These are phyloP conservation scores for Moniliophthora roreri DNA, from an alignment of 1,284 basidiomycete genomes.

Conservation along the genomic window DNA sequence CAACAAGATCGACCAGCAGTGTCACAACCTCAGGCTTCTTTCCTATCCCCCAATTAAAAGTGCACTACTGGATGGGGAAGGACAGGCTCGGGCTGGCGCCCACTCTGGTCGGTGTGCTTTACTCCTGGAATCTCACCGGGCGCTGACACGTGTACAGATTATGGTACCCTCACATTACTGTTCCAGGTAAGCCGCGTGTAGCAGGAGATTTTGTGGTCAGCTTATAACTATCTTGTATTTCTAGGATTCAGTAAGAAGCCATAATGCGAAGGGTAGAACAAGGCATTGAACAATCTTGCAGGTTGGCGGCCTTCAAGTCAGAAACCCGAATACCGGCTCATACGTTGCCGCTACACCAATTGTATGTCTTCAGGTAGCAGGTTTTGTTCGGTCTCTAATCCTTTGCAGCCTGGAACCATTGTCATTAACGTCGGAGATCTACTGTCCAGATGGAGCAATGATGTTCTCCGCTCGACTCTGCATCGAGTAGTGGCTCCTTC, in stretches of 20 bases:
- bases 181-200: slow-evolving; percentile 55
- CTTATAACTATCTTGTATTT: background rate
- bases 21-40: slow-evolving; percentile 74
- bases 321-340: slow-evolving; percentile 70
- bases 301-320: slow-evolving; percentile 84
- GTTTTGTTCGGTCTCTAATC: slow-evolving; percentile 13
- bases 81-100: slow-evolving; percentile 77
- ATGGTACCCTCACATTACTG: slow-evolving; percentile 81
- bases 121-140: background rate
- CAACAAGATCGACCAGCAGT: slow-evolving; percentile 68
- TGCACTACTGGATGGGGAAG: slow-evolving; percentile 55
- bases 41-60: slow-evolving; percentile 74
- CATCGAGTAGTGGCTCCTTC: slow-evolving; percentile 81
- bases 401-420: slow-evolving; percentile 67
- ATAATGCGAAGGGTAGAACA: slow-evolving; percentile 3
- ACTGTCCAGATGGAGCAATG: slow-evolving; percentile 83
- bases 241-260: slow-evolving; percentile 49
- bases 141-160: slow-evolving; percentile 45
- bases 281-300: slow-evolving; percentile 23
- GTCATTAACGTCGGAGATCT: slow-evolving; percentile 86
- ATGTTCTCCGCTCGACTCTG: slow-evolving; percentile 74
- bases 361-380: slow-evolving; percentile 40
- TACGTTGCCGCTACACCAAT: slow-evolving; percentile 77
- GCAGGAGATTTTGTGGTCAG: background rate
- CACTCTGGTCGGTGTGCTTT: slow-evolving; percentile 57